These are phyloP conservation scores for Globisporangium heterothallicum DNA, from an alignment of 352 stramenopile species.

Conservation along the genomic window DNA sequence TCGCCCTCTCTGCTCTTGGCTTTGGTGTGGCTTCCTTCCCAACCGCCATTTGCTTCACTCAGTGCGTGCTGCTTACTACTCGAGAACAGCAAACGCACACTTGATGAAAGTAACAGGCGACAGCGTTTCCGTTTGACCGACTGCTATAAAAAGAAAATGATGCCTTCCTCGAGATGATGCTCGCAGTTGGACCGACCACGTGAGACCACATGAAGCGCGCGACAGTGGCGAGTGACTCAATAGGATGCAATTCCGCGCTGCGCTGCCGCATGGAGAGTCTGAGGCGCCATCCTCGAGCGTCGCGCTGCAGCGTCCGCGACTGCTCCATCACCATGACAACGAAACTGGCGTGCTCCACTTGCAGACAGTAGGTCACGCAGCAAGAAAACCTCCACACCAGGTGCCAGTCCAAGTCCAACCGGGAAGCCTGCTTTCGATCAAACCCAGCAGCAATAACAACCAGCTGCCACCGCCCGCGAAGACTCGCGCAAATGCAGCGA, in stretches of 20 bases:
- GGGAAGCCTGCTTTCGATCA: conserved; percentile 6
- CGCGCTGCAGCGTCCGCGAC: background rate
- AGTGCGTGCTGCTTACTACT: too few relatives aligned
- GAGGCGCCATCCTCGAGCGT: background rate
- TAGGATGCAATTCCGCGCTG: conserved; percentile 10
- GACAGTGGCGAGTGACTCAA: too few relatives aligned
- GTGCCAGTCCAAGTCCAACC: background rate
- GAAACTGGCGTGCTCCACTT: too few relatives aligned
- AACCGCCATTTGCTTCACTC: too few relatives aligned
- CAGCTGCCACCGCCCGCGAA: too few relatives aligned
- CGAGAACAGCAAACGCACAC: too few relatives aligned
- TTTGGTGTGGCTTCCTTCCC: background rate
- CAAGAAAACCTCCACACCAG: conserved; percentile 8
- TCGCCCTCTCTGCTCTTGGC: background rate
- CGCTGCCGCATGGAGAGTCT: background rate
- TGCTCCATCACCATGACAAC: too few relatives aligned
- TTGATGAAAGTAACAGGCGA: conserved; percentile 1
- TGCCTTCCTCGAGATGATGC: too few relatives aligned
- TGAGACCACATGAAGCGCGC: background rate
- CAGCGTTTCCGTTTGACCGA: too few relatives aligned
- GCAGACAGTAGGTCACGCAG: background rate
- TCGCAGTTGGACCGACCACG: too few relatives aligned
- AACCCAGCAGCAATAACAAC: conserved; percentile 4
- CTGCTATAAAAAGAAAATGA: too few relatives aligned
- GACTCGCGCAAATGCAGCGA: too few relatives aligned